Conservation (phyloP, 1,284 basidiomycete species). For the Fomitopsis betulina region DNA sequence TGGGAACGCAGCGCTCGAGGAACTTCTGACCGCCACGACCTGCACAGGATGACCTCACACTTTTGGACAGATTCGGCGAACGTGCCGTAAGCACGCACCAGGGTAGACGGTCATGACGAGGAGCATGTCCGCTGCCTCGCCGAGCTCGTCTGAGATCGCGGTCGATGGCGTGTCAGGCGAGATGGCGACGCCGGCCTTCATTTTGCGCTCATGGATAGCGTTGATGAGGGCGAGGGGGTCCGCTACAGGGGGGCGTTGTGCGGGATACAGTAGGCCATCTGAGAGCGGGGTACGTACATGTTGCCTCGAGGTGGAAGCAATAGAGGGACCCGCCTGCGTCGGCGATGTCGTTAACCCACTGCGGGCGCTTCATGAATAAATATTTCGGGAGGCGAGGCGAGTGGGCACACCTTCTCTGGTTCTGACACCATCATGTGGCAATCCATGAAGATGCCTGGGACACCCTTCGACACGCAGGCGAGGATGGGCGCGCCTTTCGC, state of each 20-base stretch:
- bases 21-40: constrained; percentile 97
- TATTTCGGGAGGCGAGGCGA: background rate
- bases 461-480: constrained; percentile 80
- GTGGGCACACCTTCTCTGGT: constrained; percentile 74
- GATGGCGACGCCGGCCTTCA: constrained; percentile 93
- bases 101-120: constrained; percentile 98
- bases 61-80: background rate
- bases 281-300: constrained; percentile 49
- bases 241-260: constrained; percentile 36
- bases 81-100: constrained; percentile 37
- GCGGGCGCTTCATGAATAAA: background rate
- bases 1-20: constrained; percentile 88
- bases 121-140: constrained; percentile 81
- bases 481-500: constrained; percentile 83
- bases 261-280: background rate
- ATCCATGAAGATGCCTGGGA: constrained; percentile 98
- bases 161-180: constrained; percentile 88
- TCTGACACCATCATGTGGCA: constrained; percentile 99
- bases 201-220: constrained; percentile 68
- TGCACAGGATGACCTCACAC: constrained; percentile 22
- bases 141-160: constrained; percentile 83
- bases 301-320: constrained; percentile 98
- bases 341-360: constrained; percentile 98
- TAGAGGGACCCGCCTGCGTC: constrained; percentile 93
- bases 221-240: constrained; percentile 74